phyloP scores from a whole-genome alignment of 163 green algal species.

The Volvox carteri region DNA sequence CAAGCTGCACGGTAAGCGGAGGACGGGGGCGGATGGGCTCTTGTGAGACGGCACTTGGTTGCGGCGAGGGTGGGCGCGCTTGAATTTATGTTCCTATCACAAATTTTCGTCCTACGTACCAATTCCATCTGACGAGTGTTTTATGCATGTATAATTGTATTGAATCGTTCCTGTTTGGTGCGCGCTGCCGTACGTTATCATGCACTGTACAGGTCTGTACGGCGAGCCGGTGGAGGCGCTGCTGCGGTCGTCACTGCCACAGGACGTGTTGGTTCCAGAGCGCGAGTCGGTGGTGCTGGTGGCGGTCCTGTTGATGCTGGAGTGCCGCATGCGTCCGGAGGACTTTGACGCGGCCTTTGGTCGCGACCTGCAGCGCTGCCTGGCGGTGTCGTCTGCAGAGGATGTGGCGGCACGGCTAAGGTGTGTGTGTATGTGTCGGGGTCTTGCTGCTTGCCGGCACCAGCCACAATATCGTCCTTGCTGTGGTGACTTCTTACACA shows the following conservation, averaged over 20 bases:
- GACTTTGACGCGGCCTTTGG: constrained; percentile 53
- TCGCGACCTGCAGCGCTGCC: constrained; percentile 54
- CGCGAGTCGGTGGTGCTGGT: constrained; percentile 53
- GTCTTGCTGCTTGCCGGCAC: no score
- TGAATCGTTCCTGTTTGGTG: no score
- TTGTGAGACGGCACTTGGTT: neutral
- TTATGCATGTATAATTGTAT: no score
- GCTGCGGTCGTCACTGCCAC: constrained; percentile 33
- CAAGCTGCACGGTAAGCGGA: constrained; percentile 41
- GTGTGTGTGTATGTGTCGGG: constrained; percentile 10
- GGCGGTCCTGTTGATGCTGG: constrained; percentile 46
- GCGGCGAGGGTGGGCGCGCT: no score
- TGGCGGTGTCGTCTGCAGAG: constrained; percentile 38
- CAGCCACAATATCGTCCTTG: no score
- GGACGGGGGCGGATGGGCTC: neutral
- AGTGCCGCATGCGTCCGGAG: constrained; percentile 53
- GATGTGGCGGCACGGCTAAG: constrained; percentile 45
- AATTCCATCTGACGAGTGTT: no score
- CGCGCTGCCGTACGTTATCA: neutral
- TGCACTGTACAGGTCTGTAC: constrained; percentile 48
- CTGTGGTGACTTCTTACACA: no score
- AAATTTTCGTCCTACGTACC: no score
- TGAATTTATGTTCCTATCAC: no score
- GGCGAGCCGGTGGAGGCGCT: constrained; percentile 43
- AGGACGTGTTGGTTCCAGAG: constrained; percentile 57